Conservation (phyloP, 495 filamentous ascomycete species). For the Talaromyces thailandensis region DNA sequence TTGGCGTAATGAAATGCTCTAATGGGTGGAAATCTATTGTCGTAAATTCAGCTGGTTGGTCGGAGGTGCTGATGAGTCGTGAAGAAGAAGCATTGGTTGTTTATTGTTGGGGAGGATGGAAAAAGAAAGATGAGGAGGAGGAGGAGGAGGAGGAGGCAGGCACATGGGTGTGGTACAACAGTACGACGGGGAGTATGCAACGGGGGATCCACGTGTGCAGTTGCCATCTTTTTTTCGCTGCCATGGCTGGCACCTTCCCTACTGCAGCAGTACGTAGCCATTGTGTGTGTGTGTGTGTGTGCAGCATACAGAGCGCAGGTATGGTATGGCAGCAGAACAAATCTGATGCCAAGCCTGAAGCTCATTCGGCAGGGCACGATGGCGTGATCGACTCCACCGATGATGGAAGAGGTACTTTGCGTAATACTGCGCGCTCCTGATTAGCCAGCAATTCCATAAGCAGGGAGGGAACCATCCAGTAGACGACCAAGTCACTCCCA, state of each 20-base stretch:
- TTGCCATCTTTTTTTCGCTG: background rate
- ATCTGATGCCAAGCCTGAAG: constrained; percentile 1
- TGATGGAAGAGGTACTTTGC: background rate
- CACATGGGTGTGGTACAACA: background rate
- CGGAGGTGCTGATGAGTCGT: background rate
- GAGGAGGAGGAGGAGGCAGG: background rate
- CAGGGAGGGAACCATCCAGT: background rate
- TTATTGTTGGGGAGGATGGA: background rate
- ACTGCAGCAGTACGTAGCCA: background rate
- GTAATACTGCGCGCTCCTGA: background rate
- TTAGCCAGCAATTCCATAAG: background rate
- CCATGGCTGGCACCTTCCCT: background rate
- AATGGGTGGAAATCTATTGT: background rate
- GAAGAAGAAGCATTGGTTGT: background rate
- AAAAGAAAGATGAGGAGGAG: background rate
- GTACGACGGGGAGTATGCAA: background rate
- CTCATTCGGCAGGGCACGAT: background rate
- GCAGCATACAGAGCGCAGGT: too few species aligned
- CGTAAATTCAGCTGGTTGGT: background rate
- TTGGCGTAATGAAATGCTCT: background rate
- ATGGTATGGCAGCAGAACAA: background rate
- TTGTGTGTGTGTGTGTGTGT: too few species aligned
- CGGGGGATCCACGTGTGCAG: background rate
- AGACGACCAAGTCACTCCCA: background rate
- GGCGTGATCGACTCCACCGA: constrained; percentile 5